A percentile compares a stretch with the other conserved stretches of the same genome.
Conservation (phyloP, 2,329 filamentous ascomycete species). For the Ilyonectria mors-panacis region DNA sequence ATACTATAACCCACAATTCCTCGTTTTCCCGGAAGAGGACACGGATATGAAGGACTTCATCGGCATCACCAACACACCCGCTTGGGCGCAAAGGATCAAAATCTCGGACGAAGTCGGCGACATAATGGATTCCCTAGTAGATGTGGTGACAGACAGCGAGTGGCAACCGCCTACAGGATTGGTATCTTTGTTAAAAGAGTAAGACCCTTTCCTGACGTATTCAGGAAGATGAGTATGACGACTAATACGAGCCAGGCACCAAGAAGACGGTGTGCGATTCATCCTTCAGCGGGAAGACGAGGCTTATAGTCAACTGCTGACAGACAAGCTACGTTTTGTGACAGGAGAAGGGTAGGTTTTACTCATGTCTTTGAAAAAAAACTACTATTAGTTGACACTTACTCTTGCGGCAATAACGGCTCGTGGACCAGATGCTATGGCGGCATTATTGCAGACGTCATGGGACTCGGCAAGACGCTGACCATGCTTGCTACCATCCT, state of each 20-base stretch:
- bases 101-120: slow-evolving; percentile 10
- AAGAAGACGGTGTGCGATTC: slow-evolving; percentile 17
- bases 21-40: not conserved
- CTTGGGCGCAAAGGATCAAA: not conserved
- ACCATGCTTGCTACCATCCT: slow-evolving; percentile 23
- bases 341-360: not conserved
- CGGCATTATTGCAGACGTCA: slow-evolving; percentile 26
- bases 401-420: not conserved
- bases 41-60: slow-evolving; percentile 17
- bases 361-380: not conserved
- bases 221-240: too few species aligned
- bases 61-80: not conserved
- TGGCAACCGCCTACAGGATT: not conserved
- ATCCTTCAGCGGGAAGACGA: slow-evolving; percentile 20
- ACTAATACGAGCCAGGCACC: slow-evolving; percentile 1
- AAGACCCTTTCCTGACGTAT: not conserved
- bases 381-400: not conserved
- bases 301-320: not conserved
- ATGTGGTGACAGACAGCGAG: not conserved
- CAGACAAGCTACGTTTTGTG: not conserved
- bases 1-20: slow-evolving; percentile 23
- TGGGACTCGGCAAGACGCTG: slow-evolving; percentile 34
- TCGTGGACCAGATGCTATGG: not conserved
- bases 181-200: not conserved
- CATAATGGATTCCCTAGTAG: slow-evolving; percentile 12